A percentile compares a stretch with the other conserved stretches of the same genome.
These are phyloP conservation scores for Cardamine occulta DNA, from an alignment of 345 rosid genomes.

Conservation along the genomic window DNA sequence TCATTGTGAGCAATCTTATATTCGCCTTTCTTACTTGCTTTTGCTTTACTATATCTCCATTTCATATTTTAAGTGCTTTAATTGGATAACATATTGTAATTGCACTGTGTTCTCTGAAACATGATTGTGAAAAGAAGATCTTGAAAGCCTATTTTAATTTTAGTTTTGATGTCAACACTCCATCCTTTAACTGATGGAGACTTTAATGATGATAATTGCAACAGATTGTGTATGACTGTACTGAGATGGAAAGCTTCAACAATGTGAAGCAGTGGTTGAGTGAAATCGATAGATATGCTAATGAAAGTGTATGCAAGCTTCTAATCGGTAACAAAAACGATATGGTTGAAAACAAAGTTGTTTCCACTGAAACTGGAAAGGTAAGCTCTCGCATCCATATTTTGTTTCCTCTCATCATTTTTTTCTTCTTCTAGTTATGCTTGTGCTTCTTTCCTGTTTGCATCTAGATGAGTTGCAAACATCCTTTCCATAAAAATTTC, in stretches of 20 bases:
- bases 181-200: background rate
- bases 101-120: background rate
- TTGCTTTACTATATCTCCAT: background rate
- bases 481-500: too few relatives aligned
- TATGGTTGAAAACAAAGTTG: slow-evolving; percentile 78
- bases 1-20: slow-evolving; percentile 57
- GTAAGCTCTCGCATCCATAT: slow-evolving; percentile 44
- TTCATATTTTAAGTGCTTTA: background rate
- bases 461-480: too few relatives aligned
- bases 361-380: slow-evolving; percentile 85
- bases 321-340: slow-evolving; percentile 85
- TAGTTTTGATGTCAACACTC: background rate
- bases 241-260: slow-evolving; percentile 91
- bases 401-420: too few relatives aligned
- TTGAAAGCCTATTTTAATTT: slow-evolving; percentile 9
- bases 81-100: background rate
- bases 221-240: slow-evolving; percentile 85
- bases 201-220: slow-evolving; percentile 11
- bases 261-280: slow-evolving; percentile 89
- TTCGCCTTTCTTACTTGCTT: background rate
- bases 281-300: slow-evolving; percentile 86
- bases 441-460: too few relatives aligned
- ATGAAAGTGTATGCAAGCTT: slow-evolving; percentile 91
- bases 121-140: slow-evolving; percentile 5
- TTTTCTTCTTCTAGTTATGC: too few relatives aligned